phyloP scores from a whole-genome alignment of 2,329 filamentous ascomycete species.

The Tolypocladium nubicola region DNA sequence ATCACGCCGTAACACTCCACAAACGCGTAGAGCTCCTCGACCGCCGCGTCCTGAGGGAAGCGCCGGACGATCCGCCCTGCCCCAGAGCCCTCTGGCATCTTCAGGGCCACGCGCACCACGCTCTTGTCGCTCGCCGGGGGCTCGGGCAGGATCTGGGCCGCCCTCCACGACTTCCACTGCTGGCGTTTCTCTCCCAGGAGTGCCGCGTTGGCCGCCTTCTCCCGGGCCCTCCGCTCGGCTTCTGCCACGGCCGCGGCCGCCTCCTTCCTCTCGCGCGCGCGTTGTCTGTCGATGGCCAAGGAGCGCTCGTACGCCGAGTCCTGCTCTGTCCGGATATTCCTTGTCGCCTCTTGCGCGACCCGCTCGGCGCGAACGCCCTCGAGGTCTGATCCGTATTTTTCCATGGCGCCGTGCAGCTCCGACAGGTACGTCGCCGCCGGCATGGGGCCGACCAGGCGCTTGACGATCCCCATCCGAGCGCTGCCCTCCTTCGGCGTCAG shows the following conservation, averaged over 20 bases:
- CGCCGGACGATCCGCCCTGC: constrained; percentile 67
- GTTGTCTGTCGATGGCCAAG: constrained; percentile 76
- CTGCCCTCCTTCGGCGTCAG: constrained; percentile 77
- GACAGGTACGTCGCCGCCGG: constrained; percentile 60
- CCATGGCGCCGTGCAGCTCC: constrained; percentile 64
- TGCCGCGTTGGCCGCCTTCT: constrained; percentile 50
- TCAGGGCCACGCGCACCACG: constrained; percentile 59
- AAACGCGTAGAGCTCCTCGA: constrained; percentile 92
- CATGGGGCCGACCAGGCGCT: constrained; percentile 64
- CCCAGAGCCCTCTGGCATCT: constrained; percentile 47
- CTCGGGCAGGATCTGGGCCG: constrained; percentile 54
- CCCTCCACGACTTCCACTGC: constrained; percentile 77
- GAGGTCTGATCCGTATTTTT: constrained; percentile 66
- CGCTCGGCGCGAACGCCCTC: constrained; percentile 65
- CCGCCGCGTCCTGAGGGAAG: constrained; percentile 56
- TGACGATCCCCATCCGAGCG: constrained; percentile 83
- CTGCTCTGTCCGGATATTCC: constrained; percentile 75
- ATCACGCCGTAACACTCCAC: constrained; percentile 79
- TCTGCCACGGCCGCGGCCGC: constrained; percentile 62
- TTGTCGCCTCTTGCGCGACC: constrained; percentile 69
- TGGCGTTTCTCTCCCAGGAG: constrained; percentile 32
- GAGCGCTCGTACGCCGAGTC: constrained; percentile 91
- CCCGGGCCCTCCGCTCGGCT: constrained; percentile 50
- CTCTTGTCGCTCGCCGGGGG: constrained; percentile 53
- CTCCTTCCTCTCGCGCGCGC: constrained; percentile 65